Base-by-base conservation (phyloP, 768 basidiomycete genomes). In the Lentinula detonsa region DNA sequence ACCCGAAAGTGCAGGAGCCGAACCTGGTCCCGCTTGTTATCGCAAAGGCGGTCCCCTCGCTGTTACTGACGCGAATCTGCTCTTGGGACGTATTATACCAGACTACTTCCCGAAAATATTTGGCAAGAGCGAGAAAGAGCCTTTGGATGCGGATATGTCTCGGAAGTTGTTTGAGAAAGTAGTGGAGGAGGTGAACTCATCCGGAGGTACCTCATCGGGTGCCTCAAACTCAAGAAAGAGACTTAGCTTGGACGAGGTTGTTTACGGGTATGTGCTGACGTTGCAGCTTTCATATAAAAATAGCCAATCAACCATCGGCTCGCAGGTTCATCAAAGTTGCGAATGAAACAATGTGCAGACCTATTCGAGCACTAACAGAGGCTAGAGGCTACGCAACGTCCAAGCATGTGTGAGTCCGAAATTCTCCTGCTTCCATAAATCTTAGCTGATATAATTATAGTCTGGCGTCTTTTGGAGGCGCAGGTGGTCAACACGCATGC, bases 91-190 rank as follows among this genome's bases (percentile, higher is more conserved):
- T 0, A 81, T 98, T 49, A 79, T 97, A 6, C 91, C 94, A 0
- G 88, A 91, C 61, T 93, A 89, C 71, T 97, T 97, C 78, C 95
- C 95, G 1, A 94, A 93, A 73, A 97, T 96, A 61, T 98, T 97
- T 66, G 95, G 95, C 23, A 87, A 89, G 68, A 85, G 83, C 1
- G 95, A 95, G 73, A 86, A 90, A 67, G 91, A 97, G 67, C 82
- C 89, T 2, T 74, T 97, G 23, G 93, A 97, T 68, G 74, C 80
- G 4, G 82, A 89, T 28, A 93, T 92, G 2, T 87, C 91, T 1
- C 72, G 75, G 15, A 67, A 65, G 0, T 84, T 85, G 7, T 95
- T 97, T 64, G 87, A 90, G 66, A 75, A 77, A 57, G 70, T 96
- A 5, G 81, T 84, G 0, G 71, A 78, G 56, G 82, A 88, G 59